A percentile compares a stretch with the other conserved stretches of the same genome.
phyloP scores from a whole-genome alignment of 2,329 filamentous ascomycete species.

The Pseudocercospora fuligena region DNA sequence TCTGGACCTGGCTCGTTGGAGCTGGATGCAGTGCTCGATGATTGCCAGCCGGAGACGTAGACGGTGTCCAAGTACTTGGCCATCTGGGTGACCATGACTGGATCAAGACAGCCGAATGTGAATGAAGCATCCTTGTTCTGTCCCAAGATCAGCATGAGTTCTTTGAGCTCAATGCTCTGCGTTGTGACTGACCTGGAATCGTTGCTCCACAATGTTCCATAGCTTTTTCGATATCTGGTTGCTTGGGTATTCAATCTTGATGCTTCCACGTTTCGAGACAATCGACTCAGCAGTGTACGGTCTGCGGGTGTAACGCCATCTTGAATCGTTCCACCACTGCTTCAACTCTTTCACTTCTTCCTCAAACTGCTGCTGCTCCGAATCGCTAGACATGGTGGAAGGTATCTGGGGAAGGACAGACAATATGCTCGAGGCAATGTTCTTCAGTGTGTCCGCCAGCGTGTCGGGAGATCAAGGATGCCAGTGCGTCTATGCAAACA shows the following conservation, averaged over 20 bases:
- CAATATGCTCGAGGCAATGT: conserved; percentile 38
- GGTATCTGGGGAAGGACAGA: conserved; percentile 35
- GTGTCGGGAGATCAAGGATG: conserved; percentile 24
- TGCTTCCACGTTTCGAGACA: conserved; percentile 88
- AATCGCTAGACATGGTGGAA: conserved; percentile 47
- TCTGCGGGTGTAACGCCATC: conserved; percentile 91
- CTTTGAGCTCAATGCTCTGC: background rate
- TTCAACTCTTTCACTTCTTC: conserved; percentile 87
- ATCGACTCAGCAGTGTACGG: conserved; percentile 97
- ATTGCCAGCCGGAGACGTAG: conserved; percentile 99
- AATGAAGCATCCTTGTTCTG: conserved; percentile 84
- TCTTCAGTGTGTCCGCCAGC: conserved; percentile 43
- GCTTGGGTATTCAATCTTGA: conserved; percentile 90
- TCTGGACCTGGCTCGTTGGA: conserved; percentile 97
- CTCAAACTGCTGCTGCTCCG: conserved; percentile 75
- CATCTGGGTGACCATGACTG: conserved; percentile 99
- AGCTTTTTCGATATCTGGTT: conserved; percentile 91
- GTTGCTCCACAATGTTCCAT: conserved; percentile 84
- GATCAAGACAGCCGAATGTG: conserved; percentile 96
- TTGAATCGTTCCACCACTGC: conserved; percentile 89
- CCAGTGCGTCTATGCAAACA: background rate
- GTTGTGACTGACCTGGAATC: conserved; percentile 72
- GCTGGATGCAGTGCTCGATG: conserved; percentile 90
- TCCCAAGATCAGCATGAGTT: conserved; percentile 2
- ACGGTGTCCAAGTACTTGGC: conserved; percentile 98